Percentiles rank a stretch among this genome's conserved stretches.
Evolutionary conservation across 371 early-diverging fungal genomes (phyloP).

Genomic region (Mucor velutinosus): DNA sequence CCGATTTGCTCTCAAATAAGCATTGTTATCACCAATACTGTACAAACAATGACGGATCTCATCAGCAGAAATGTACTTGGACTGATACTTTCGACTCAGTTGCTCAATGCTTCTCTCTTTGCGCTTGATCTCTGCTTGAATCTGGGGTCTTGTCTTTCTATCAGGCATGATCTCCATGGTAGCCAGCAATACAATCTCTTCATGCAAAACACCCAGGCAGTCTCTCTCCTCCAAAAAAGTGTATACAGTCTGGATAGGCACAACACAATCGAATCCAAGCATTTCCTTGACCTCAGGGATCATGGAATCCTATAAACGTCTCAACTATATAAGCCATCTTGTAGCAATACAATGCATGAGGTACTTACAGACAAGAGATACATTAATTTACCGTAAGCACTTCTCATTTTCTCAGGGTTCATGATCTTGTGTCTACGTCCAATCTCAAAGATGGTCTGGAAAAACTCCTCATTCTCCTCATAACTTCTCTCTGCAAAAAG

Average conservation of each 20-base stretch:
- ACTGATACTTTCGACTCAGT: constrained; percentile 80
- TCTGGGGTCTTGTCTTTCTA: constrained; percentile 73
- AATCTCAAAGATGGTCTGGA: constrained; percentile 91
- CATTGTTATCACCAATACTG: constrained; percentile 95
- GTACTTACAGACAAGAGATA: constrained; percentile 78
- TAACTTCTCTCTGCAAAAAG: constrained; percentile 84
- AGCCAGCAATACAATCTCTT: constrained; percentile 80
- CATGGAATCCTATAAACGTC: constrained; percentile 70
- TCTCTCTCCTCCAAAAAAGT: constrained; percentile 65
- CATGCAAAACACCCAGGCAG: constrained; percentile 72
- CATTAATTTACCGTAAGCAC: constrained; percentile 93
- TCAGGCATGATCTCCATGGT: constrained; percentile 89
- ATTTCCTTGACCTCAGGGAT: constrained; percentile 86
- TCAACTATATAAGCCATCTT: background rate
- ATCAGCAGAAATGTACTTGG: constrained; percentile 57
- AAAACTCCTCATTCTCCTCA: constrained; percentile 87
- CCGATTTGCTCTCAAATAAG: constrained; percentile 86
- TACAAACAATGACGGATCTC: constrained; percentile 88
- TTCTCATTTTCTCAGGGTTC: constrained; percentile 97
- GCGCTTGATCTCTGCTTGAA: constrained; percentile 84
- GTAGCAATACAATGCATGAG: background rate
- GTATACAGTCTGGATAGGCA: constrained; percentile 89
- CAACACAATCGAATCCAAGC: constrained; percentile 80
- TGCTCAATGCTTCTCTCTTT: constrained; percentile 92
- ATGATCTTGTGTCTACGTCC: constrained; percentile 95